Evolutionary conservation across 1,284 basidiomycete species (phyloP), one percentile per base, ranked within the genome.

Genomic region (Rhizopogon parksii): DNA sequence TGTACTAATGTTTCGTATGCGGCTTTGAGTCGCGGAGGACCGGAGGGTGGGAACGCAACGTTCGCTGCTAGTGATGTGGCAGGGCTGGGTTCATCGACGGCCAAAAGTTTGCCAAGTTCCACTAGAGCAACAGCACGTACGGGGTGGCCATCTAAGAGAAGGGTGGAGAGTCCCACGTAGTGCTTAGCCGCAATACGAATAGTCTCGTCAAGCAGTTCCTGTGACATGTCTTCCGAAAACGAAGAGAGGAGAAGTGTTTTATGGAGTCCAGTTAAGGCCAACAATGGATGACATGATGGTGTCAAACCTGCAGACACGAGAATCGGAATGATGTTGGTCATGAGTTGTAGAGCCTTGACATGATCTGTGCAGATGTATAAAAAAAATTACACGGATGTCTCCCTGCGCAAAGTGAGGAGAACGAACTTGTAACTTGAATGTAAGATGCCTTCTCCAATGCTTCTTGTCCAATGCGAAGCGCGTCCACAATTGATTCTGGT

Each of bases 41-140:
- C 85, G 6, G 77, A 81, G 0, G 85, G 85, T 2, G 86, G 86
- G 60, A 82, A 86, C 2, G 61, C 40, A 53, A 56, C 50, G 50
- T 55, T 45, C 49, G 54, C 39, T 46, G 51, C 40, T 3, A 50
- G 51, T 46, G 53, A 49, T n/a, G 32, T 47, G 19, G 52, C 51
- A 14, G 72, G 78, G 34, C 62, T 61, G 0, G 79, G 80, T 62
- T 88, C 85, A 59, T 91, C 88, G 0, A 89, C 84, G 0, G 81
- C 77, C 5, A 93, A 73, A 2, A 94, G 69, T 65, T 92, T 93
- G 0, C 88, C 91, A 14, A 91, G 72, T 62, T 94, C 91, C 1
- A 86, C 83, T 5, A 88, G 70, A 4, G 87, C 81, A 35, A 96
- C 68, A 0, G 80, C 91, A 4, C 88, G 76, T 0, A 86, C 78